Conservation (phyloP, 106 monocot species). For the Hemerocallis citrina region DNA sequence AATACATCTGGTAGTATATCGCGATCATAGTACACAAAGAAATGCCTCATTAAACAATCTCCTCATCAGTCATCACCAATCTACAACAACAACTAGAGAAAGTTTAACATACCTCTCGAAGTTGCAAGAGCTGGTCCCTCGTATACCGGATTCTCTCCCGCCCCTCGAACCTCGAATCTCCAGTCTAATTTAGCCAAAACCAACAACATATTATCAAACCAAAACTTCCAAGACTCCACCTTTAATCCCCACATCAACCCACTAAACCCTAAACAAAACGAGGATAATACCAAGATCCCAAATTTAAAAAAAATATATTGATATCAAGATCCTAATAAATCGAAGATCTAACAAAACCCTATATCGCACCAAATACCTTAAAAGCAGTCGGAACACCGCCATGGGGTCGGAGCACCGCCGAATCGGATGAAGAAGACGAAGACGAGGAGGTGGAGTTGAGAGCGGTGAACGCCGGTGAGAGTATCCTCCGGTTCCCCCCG, state of each 20-base stretch:
- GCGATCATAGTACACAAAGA: too few species aligned
- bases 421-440: conserved; percentile 10
- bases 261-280: neutral
- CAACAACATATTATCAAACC: too few species aligned
- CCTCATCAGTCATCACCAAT: too few species aligned
- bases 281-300: neutral
- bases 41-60: too few species aligned
- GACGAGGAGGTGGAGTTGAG: neutral
- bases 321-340: neutral
- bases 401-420: conserved; percentile 27
- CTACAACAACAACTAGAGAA: too few species aligned
- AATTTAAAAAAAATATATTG: neutral
- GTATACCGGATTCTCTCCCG: conserved; percentile 52
- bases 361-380: conserved; percentile 1
- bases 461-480: conserved; percentile 31
- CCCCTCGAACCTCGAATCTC: conserved; percentile 53
- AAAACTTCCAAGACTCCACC: neutral
- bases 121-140: conserved; percentile 63
- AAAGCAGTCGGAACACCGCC: conserved; percentile 22
- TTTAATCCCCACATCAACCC: neutral
- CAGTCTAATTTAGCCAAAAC: conserved; percentile 53
- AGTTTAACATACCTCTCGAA: conserved; percentile 47
- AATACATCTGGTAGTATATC: too few species aligned
- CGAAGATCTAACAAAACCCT: neutral
- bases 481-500: conserved; percentile 48